These are phyloP conservation scores for Clavispora vitiphila DNA, from an alignment of 805 yeast species.

Conservation along the genomic window DNA sequence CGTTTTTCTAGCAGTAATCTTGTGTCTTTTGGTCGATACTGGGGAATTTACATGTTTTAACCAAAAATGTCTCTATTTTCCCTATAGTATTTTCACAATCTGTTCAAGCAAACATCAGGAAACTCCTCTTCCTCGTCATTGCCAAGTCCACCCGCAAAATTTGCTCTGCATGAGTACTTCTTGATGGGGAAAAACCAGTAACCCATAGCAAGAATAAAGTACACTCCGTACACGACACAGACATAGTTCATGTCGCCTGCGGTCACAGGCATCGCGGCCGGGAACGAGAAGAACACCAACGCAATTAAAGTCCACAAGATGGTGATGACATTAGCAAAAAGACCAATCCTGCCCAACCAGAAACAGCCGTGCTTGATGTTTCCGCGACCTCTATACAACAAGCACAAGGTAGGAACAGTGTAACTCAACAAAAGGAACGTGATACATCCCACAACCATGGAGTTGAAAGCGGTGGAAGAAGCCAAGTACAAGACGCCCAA, in stretches of 20 bases:
- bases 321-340: conserved; percentile 28
- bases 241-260: conserved; percentile 27
- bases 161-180: conserved; percentile 32
- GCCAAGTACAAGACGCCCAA: conserved; percentile 35
- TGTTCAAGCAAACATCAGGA: conserved; percentile 37
- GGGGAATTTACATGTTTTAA: too few species aligned
- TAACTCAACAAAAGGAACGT: conserved; percentile 34
- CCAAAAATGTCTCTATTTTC: neutral
- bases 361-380: conserved; percentile 37
- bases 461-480: conserved; percentile 36
- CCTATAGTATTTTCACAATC: neutral
- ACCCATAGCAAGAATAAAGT: conserved; percentile 29
- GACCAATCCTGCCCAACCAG: conserved; percentile 37
- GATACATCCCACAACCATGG: conserved; percentile 36
- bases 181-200: conserved; percentile 42
- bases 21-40: too few species aligned
- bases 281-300: conserved; percentile 35
- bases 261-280: conserved; percentile 25
- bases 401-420: conserved; percentile 31
- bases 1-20: too few species aligned
- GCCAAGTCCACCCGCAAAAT: conserved; percentile 39
- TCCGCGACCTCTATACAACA: conserved; percentile 33
- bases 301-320: conserved; percentile 34
- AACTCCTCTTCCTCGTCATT: conserved; percentile 39
- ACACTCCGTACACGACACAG: conserved; percentile 24